phyloP scores from a whole-genome alignment of 371 early-diverging fungal species.

The Lichtheimia ornata region DNA sequence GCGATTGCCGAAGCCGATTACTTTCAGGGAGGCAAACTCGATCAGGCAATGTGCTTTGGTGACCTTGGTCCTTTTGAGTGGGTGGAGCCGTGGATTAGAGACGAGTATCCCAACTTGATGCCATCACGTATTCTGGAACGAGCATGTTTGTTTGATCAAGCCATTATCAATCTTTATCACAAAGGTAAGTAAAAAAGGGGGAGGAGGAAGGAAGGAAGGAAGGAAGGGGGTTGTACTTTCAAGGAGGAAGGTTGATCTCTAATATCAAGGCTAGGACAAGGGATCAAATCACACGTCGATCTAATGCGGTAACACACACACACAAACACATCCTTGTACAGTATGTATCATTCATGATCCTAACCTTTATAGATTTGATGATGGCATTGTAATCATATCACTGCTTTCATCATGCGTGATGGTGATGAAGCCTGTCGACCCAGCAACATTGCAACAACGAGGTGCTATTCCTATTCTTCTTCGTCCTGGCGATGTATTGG shows the following conservation, averaged over 20 bases:
- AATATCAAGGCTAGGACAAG: conserved; percentile 28
- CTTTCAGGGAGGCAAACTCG: conserved; percentile 20
- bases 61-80: conserved; percentile 20
- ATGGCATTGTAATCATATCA: conserved; percentile 46
- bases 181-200: conserved; percentile 25
- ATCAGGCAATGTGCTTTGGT: conserved; percentile 52
- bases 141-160: conserved; percentile 47
- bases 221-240: not conserved
- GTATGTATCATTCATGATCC: no score
- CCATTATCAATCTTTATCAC: conserved; percentile 43
- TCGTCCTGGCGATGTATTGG: conserved; percentile 42
- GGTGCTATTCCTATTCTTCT: conserved; percentile 21
- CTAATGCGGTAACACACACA: conserved; percentile 28
- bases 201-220: no score
- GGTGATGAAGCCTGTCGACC: conserved; percentile 28
- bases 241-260: not conserved
- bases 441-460: conserved; percentile 9
- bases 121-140: conserved; percentile 21
- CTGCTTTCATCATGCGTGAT: conserved; percentile 48
- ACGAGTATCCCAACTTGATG: conserved; percentile 22
- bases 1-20: conserved; percentile 25
- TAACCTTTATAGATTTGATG: conserved; percentile 33
- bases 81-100: conserved; percentile 17
- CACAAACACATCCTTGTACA: no score
- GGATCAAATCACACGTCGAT: conserved; percentile 47